Conservation (phyloP, 768 basidiomycete species). For the Termitomyces heimii region DNA sequence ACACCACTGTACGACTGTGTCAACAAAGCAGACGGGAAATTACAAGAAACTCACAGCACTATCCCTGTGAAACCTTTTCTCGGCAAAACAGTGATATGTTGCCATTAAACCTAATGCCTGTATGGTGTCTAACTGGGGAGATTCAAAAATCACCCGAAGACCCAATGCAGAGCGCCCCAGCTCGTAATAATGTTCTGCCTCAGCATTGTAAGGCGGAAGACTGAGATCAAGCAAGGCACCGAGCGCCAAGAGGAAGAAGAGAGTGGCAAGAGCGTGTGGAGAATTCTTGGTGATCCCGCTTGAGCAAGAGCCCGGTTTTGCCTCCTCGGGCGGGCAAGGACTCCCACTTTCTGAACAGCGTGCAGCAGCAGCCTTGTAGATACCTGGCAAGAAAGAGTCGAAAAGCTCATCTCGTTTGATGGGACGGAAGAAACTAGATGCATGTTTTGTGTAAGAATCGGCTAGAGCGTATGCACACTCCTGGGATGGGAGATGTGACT, state of each 20-base stretch:
- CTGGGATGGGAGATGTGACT: slow-evolving; percentile 37
- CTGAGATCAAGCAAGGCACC: slow-evolving; percentile 55
- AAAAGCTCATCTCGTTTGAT: slow-evolving; percentile 43
- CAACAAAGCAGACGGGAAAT: slow-evolving; percentile 7
- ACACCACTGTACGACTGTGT: slow-evolving; percentile 33
- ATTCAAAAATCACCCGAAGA: slow-evolving; percentile 44
- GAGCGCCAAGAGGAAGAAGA: slow-evolving; percentile 57
- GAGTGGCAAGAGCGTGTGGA: slow-evolving; percentile 46
- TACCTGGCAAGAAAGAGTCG: slow-evolving; percentile 28
- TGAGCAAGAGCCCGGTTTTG: neutral
- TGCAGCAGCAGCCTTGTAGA: slow-evolving; percentile 27
- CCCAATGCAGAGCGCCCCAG: slow-evolving; percentile 51
- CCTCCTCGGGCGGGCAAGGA: neutral
- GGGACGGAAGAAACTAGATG: slow-evolving; percentile 43
- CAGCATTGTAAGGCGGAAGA: slow-evolving; percentile 44
- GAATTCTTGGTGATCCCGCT: slow-evolving; percentile 2
- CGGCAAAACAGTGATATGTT: slow-evolving; percentile 49
- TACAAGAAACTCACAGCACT: slow-evolving; percentile 27
- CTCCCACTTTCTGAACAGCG: slow-evolving; percentile 9
- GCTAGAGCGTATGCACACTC: slow-evolving; percentile 34
- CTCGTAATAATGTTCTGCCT: slow-evolving; percentile 57
- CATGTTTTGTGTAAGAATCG: slow-evolving; percentile 40
- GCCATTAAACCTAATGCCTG: slow-evolving; percentile 54
- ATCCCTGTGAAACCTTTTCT: slow-evolving; percentile 44
- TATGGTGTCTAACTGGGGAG: slow-evolving; percentile 49